Percentiles rank a stretch among this genome's conserved stretches.
phyloP scores from a whole-genome alignment of 202 grass and related monocot genomes.

The Panicum virgatum region DNA sequence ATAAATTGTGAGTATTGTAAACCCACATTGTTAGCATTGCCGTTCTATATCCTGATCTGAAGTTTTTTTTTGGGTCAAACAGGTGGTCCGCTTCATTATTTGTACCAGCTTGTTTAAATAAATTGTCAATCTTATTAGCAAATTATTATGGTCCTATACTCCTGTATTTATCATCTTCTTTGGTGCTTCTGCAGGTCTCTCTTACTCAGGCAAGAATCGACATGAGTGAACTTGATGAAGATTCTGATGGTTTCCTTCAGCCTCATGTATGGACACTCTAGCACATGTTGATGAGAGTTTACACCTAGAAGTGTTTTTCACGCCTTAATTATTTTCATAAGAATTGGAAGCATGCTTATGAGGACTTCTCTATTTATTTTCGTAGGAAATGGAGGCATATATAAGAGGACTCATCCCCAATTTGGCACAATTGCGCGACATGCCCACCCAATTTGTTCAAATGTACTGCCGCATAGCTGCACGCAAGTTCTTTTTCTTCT shows the following conservation, averaged over 20 bases:
- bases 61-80: background rate
- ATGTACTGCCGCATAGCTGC: conserved; percentile 99
- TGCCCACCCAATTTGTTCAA: conserved; percentile 92
- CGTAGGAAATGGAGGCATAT: conserved; percentile 99
- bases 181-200: conserved; percentile 68
- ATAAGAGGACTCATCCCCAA: conserved; percentile 99
- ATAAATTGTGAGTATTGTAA: background rate
- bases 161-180: conserved; percentile 13
- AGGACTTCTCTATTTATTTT: conserved; percentile 31
- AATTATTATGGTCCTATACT: background rate
- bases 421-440: conserved; percentile 90
- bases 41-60: background rate
- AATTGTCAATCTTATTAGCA: background rate
- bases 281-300: conserved; percentile 12
- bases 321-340: conserved; percentile 44
- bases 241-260: conserved; percentile 99
- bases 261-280: conserved; percentile 67
- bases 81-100: background rate
- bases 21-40: background rate
- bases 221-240: conserved; percentile 99
- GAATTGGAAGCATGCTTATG: conserved; percentile 96
- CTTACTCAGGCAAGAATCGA: conserved; percentile 99
- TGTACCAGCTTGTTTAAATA: conserved; percentile 4
- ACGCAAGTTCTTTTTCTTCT: conserved; percentile 99
- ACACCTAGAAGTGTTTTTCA: conserved; percentile 14